Base-by-base conservation (phyloP, 1,284 basidiomycete genomes). In the Malassezia cuniculi region DNA sequence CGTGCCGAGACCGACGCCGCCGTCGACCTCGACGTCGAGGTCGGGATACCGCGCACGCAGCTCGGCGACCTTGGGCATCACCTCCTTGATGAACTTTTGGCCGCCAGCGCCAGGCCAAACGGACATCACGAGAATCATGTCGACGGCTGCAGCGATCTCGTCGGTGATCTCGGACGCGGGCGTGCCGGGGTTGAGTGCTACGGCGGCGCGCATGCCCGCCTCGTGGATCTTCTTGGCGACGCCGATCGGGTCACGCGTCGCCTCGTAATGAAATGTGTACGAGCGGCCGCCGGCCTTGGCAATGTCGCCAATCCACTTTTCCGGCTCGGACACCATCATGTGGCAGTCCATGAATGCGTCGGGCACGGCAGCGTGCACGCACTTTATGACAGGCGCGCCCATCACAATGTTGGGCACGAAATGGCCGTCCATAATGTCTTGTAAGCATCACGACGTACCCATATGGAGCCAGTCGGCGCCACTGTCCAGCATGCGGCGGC, bases 311-410 rank as follows among this genome's bases (percentile, higher is more conserved):
- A 99, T 84, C 93, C 93, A 97, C 82, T 81, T 80, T 57, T 82
- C 82, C 2, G 93, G 93, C 48, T 95, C 75, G 0, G 87, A 71
- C 12, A 99, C 93, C 93, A 99, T 99, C 93, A 97, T 97, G 71
- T 99, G 93, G 71, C 89, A 95, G 70, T 99, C 93, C 90, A 99
- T 97, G 72, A 89, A 97, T 54, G 94, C 90, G 41, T 80, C 82
- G 5, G 89, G 87, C 15, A 95, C 76, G 31, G 80, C 78, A 70
- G 89, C 87, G 39, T 76, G 74, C n/a, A 99, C 81, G 52, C 80
- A 85, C 15, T 80, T 74, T 25, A 97, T 75, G 35, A 97, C 77
- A 3, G 90, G 90, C 19, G 87, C 80, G 40, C 86, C 85, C 87
- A 70, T 40, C 26, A 55, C 60, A 30, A 64, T 56, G 47, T 95